Evolutionary conservation across 1,139 yeast genomes (phyloP).

Genomic region (Yamadazyma atmosphaerica): DNA sequence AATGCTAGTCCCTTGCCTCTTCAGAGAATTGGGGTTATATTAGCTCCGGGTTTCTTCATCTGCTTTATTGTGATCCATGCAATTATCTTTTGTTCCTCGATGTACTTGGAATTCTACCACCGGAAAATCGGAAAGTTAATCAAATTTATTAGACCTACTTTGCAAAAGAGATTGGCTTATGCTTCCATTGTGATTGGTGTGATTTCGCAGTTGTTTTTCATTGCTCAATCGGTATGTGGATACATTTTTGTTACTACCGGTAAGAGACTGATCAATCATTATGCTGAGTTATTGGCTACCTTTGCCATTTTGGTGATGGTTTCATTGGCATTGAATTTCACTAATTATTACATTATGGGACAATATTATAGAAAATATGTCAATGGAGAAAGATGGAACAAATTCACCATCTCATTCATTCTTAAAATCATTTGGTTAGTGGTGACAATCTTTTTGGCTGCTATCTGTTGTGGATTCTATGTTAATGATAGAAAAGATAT

Average conservation of each 20-base stretch:
- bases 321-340: slow-evolving; percentile 27
- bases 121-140: slow-evolving; percentile 32
- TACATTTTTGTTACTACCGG: slow-evolving; percentile 22
- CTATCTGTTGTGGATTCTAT: slow-evolving; percentile 28
- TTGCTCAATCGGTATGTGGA: slow-evolving; percentile 23
- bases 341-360: slow-evolving; percentile 34
- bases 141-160: slow-evolving; percentile 27
- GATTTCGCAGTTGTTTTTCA: slow-evolving; percentile 26
- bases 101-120: slow-evolving; percentile 32
- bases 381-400: slow-evolving; percentile 32
- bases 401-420: slow-evolving; percentile 32
- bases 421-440: slow-evolving; percentile 31
- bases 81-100: slow-evolving; percentile 25
- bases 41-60: slow-evolving; percentile 26
- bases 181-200: slow-evolving; percentile 26
- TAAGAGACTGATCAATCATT: slow-evolving; percentile 22
- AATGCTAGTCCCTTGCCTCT: slow-evolving; percentile 22
- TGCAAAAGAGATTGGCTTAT: slow-evolving; percentile 28
- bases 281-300: slow-evolving; percentile 25
- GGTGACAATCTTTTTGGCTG: slow-evolving; percentile 28
- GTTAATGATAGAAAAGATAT: slow-evolving; percentile 20
- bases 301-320: slow-evolving; percentile 27
- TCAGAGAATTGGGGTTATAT: slow-evolving; percentile 29
- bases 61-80: slow-evolving; percentile 26
- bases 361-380: slow-evolving; percentile 31